phyloP scores from a whole-genome alignment of 768 basidiomycete species.

The Podaxis sp. region DNA sequence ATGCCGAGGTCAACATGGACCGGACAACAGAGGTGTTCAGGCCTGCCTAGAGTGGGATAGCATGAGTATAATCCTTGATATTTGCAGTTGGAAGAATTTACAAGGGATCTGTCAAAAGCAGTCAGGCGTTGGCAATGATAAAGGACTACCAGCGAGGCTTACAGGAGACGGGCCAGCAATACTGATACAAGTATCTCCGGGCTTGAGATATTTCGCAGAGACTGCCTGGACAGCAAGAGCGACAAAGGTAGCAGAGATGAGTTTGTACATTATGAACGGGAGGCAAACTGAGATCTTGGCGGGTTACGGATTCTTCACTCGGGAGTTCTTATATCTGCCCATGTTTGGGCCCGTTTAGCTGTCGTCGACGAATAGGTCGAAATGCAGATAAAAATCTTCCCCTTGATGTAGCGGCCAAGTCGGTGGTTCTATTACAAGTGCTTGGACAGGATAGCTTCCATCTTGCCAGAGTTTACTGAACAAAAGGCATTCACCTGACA shows the following conservation, averaged over 20 bases:
- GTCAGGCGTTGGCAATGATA: no score
- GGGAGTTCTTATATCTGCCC: no score
- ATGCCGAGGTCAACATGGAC: conserved; percentile 17
- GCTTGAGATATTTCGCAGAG: neutral
- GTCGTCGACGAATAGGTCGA: no score
- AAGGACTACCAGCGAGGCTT: neutral
- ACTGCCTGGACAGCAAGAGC: neutral
- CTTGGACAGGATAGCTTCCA: no score
- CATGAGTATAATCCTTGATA: neutral
- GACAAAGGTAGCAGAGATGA: neutral
- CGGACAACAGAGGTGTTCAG: conserved; percentile 20
- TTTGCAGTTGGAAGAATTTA: neutral
- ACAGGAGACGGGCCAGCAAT: conserved; percentile 11
- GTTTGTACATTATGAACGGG: neutral
- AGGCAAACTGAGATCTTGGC: no score
- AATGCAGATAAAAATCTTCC: no score
- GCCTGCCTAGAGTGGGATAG: conserved; percentile 11
- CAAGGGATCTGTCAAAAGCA: neutral
- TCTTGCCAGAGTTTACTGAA: no score
- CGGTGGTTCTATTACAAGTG: no score
- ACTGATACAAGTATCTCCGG: conserved; percentile 3
- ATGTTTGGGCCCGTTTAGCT: no score
- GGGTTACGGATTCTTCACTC: no score
- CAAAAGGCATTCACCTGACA: no score
- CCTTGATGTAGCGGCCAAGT: no score